Base-by-base conservation (phyloP, 257 asterid genomes). In the Nicotiana paniculata region DNA sequence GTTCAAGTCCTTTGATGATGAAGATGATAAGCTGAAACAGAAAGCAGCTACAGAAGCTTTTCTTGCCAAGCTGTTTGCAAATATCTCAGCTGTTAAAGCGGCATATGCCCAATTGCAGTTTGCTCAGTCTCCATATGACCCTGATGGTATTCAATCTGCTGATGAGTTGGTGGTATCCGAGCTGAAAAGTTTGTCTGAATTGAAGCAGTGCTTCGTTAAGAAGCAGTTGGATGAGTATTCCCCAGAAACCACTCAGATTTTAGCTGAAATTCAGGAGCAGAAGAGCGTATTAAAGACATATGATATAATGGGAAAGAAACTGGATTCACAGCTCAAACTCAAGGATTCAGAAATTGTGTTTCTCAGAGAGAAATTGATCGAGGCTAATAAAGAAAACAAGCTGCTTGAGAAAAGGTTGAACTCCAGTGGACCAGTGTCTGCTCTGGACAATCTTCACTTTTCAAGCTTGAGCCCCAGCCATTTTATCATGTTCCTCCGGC, bases 51-150 rank as follows among this genome's bases (percentile, higher is more conserved):
- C 72, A 9, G 97, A 88, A 79, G 98, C 97, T 24, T 94, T 93
- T 65, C 64, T 92, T 43, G 95, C 97, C n/a, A 92, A 89, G 85
- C 76, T 96, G 3, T 94, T 96, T 48, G 97, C 98, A 7, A 84
- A 89, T 35, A 1, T 93, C 16, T 94, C 99, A 0, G 62, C 95
- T 1, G 65, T 94, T 26, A 96, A 96, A 86, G 93, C 98, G 6
- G 95, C 93, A 0, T 96, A 96, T 48, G 97, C 98, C 0, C 90
- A 89, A 81, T 32, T 96, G 81, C 99, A 96, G 58, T 88, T 74
- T 54, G 85, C 98, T 10, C 97, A 96, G 85, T 86, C 89, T 32
- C 99, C 99, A 4, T 96, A 94, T 77, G 97, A 96, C 81, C 89
- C 91, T 2, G 98, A 93, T 48, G 97, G 91, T 54, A 94, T 94